phyloP scores from a whole-genome alignment of 2,329 filamentous ascomycete species.

The Xylaria arbuscula region DNA sequence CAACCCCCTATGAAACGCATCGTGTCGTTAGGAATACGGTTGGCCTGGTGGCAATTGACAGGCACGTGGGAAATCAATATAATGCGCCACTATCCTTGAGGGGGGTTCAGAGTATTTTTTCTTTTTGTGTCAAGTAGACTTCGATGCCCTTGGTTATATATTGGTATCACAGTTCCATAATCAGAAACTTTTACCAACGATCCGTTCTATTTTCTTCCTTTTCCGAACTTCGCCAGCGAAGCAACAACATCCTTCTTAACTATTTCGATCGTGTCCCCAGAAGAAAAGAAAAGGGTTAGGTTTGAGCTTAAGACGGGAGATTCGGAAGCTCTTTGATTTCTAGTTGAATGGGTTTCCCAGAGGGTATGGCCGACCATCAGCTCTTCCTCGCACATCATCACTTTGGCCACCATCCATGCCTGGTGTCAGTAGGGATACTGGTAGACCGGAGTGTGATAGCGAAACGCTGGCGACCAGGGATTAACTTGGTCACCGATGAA shows the following conservation, averaged over 20 bases:
- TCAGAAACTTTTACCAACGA: background rate
- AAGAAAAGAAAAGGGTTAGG: background rate
- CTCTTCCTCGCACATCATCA: background rate
- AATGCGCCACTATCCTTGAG: background rate
- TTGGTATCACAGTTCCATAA: constrained; percentile 6
- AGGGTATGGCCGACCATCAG: background rate
- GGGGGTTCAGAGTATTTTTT: background rate
- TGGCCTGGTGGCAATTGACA: background rate
- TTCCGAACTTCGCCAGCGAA: background rate
- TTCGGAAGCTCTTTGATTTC: background rate
- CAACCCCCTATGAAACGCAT: constrained; percentile 4
- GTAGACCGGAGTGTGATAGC: background rate
- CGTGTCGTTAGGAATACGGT: background rate
- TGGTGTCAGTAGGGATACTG: background rate
- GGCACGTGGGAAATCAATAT: constrained; percentile 8
- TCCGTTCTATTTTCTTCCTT: background rate
- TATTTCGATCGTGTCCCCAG: background rate
- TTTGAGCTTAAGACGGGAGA: background rate
- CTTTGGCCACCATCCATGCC: background rate
- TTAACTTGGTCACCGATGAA: constrained; percentile 9
- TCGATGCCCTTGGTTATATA: background rate
- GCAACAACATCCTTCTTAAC: background rate
- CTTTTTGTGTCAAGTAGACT: constrained; percentile 3
- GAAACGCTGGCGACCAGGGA: constrained; percentile 28
- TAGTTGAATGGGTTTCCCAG: background rate